These are phyloP conservation scores for Cephaloascus albidus DNA, from an alignment of 805 yeast genomes.

Conservation along the genomic window DNA sequence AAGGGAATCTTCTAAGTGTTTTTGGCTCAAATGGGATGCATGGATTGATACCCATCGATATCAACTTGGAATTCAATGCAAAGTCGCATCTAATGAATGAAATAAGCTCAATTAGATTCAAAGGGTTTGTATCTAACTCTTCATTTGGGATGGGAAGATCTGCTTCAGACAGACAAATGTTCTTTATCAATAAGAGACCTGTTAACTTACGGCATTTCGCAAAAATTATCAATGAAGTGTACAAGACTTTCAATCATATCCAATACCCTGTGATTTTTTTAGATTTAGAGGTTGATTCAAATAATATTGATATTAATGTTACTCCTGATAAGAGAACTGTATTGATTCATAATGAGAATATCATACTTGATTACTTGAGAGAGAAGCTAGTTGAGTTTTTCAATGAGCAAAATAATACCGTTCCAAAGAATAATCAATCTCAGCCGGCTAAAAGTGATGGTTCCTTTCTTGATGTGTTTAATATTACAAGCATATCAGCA, in stretches of 20 bases:
- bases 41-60: constrained; percentile 44
- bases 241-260: constrained; percentile 57
- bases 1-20: constrained; percentile 53
- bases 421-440: constrained; percentile 1
- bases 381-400: constrained; percentile 40
- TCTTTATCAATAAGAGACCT: constrained; percentile 74
- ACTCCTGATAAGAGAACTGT: constrained; percentile 85
- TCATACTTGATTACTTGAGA: constrained; percentile 46
- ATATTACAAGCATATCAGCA: neutral
- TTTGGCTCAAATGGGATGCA: constrained; percentile 61
- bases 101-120: constrained; percentile 18
- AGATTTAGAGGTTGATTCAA: constrained; percentile 44
- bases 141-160: constrained; percentile 75
- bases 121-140: constrained; percentile 66
- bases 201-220: constrained; percentile 43
- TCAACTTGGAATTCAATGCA: constrained; percentile 23
- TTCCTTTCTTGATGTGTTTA: neutral
- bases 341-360: constrained; percentile 55
- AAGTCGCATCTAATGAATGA: constrained; percentile 5
- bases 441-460: neutral
- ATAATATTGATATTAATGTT: constrained; percentile 70
- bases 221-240: constrained; percentile 63
- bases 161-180: constrained; percentile 63
- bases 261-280: constrained; percentile 68
- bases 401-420: constrained; percentile 15